Evolutionary conservation across 1,139 yeast species (phyloP).

Genomic region (Blastobotrys persicus): DNA sequence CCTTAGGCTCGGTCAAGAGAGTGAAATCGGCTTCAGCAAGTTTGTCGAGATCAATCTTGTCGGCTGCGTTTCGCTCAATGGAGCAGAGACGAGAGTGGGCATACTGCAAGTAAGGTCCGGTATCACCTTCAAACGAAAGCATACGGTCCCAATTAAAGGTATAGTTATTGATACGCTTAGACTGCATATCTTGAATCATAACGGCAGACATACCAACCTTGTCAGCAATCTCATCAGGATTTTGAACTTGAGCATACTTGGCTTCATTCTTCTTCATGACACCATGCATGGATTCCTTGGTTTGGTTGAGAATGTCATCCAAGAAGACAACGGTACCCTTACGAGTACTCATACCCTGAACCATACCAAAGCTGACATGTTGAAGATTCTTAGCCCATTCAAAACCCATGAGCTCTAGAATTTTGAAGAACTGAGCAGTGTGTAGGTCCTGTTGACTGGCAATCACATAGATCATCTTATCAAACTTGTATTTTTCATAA

Average conservation of each 20-base stretch:
- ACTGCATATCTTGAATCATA: conserved; percentile 98
- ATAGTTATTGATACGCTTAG: conserved; percentile 94
- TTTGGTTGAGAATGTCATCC: conserved; percentile 90
- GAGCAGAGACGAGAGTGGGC: conserved; percentile 98
- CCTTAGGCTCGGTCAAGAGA: conserved; percentile 74
- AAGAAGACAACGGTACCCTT: conserved; percentile 97
- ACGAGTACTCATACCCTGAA: conserved; percentile 97
- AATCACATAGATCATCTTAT: conserved; percentile 93
- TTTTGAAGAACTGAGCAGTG: conserved; percentile 90
- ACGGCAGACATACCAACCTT: conserved; percentile 95
- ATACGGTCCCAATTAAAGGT: conserved; percentile 98
- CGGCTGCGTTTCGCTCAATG: conserved; percentile 76
- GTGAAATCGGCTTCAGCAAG: conserved; percentile 63
- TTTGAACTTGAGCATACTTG: conserved; percentile 89
- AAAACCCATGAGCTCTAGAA: conserved; percentile 86
- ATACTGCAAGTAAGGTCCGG: conserved; percentile 98
- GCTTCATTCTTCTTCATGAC: conserved; percentile 92
- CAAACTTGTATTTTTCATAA: conserved; percentile 78
- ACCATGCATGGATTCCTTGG: conserved; percentile 93
- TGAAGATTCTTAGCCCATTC: conserved; percentile 79
- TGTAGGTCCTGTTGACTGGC: conserved; percentile 97
- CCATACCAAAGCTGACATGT: conserved; percentile 97
- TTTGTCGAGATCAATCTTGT: conserved; percentile 40
- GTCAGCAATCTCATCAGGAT: conserved; percentile 96
- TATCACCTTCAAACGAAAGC: conserved; percentile 98